These are phyloP conservation scores for Pilobolus umbonatus DNA, from an alignment of 192 early-diverging fungal species.

Conservation along the genomic window DNA sequence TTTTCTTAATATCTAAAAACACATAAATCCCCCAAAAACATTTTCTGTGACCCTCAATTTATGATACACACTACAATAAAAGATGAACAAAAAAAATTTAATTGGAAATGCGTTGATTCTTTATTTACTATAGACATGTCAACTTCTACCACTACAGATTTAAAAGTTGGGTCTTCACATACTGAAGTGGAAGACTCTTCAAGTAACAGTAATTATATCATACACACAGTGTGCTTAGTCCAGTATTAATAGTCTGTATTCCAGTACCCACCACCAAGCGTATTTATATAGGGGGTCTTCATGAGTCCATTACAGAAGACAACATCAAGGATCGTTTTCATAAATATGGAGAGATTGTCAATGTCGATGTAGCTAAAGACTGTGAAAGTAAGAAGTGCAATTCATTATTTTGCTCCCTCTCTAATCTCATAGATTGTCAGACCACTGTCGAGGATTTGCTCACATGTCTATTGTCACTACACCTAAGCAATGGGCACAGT, in stretches of 20 bases:
- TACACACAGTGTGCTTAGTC: too few species aligned
- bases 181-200: too few species aligned
- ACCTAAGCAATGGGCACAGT: conserved; percentile 59
- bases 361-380: conserved; percentile 50
- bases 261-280: conserved; percentile 43
- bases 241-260: too few species aligned
- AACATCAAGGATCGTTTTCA: conserved; percentile 65
- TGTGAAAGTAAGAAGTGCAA: conserved; percentile 14
- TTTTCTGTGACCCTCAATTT: too few species aligned
- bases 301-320: conserved; percentile 44
- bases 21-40: too few species aligned
- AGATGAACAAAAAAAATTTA: background rate
- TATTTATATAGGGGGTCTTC: conserved; percentile 75
- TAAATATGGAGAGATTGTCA: conserved; percentile 60
- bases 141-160: too few species aligned
- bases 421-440: conserved; percentile 7
- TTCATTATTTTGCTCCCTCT: conserved; percentile 4
- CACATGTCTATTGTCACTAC: conserved; percentile 69
- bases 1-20: too few species aligned
- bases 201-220: too few species aligned
- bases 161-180: too few species aligned
- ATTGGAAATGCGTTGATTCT: background rate
- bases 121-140: too few species aligned
- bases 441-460: conserved; percentile 65
- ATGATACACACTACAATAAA: background rate